Base-by-base conservation (phyloP, 495 filamentous ascomycete genomes). In the Aspergillus steynii region DNA sequence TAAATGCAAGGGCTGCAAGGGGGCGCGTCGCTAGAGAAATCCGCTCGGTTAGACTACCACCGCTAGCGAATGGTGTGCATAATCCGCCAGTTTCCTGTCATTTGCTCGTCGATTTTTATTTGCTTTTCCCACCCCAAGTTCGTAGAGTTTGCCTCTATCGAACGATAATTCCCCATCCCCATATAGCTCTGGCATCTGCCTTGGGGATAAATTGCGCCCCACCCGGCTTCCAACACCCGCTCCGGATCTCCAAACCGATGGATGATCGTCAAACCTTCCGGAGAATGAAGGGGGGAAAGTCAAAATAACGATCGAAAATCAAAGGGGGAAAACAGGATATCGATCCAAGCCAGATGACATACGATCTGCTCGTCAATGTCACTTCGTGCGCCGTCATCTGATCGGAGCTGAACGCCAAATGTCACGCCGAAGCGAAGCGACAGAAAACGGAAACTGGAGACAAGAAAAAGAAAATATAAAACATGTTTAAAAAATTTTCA, bases 161-260 rank as follows among this genome's bases (percentile, higher is more conserved):
- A 42, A 42, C 6, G 9, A 37, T 37, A 32, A 10, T 37, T 37
- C 10, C 34, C 37, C 37, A 42, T 20, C 20, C 20, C 20, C 20
- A 42, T 42, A 15, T 42, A 15, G 37, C 37, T 42, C 37, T 15
- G 3, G 9, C 37, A 12, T 42, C 14, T 42, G 37, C 10, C 37
- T 14, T 8, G 12, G 4, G 5, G 37, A 42, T 42, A 42, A 42
- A 42, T 42, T 42, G 37, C 10, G 12, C 53, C 53, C 53, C 53
- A 55, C 34, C 34, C 37, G 26, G 37, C 53, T 47, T 5, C 34
- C 25, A 28, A 45, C 34, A 34, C 46, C 37, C 15, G 20, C n/a
- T 15, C 50, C 49, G 50, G 50, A 27, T 29, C 34, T 53, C 42
- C 46, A 26, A 53, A 59, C 7, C 54, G 29, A 53, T 53, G 34